Percentiles rank a stretch among this genome's conserved stretches.
These are phyloP conservation scores for Petunia secreta DNA, from an alignment of 257 asterid genomes.

Conservation along the genomic window DNA sequence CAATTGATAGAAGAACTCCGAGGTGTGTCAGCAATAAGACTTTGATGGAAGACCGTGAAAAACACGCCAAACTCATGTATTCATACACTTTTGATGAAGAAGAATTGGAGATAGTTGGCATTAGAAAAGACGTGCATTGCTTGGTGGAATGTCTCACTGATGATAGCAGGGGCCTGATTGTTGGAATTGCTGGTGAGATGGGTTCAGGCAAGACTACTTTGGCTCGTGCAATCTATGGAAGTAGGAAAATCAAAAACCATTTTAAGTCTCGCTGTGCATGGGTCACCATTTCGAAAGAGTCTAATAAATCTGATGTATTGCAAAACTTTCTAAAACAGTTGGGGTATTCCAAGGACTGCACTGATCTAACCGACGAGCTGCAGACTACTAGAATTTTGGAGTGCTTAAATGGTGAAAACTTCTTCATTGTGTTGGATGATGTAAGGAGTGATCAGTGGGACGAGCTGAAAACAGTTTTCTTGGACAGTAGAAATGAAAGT, in stretches of 20 bases:
- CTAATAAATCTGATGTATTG: constrained; percentile 22
- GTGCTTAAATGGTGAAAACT: constrained; percentile 26
- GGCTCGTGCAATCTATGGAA: constrained; percentile 36
- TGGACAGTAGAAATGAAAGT: constrained; percentile 21
- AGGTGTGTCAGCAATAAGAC: too few species aligned
- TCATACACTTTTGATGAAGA: constrained; percentile 30
- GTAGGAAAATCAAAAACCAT: constrained; percentile 13
- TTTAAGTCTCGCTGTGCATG: constrained; percentile 34
- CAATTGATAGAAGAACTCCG: too few species aligned
- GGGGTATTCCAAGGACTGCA: constrained; percentile 27
- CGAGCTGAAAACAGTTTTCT: constrained; percentile 27
- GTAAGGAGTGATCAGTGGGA: constrained; percentile 30
- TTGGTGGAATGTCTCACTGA: constrained; percentile 11
- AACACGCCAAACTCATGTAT: constrained; percentile 18
- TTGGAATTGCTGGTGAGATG: constrained; percentile 36
- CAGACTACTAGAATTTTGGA: constrained; percentile 7
- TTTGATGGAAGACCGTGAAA: not conserved
- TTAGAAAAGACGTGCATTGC: not conserved
- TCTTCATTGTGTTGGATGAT: constrained; percentile 41
- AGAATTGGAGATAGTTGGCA: constrained; percentile 27
- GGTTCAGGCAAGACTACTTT: constrained; percentile 50
- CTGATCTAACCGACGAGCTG: not conserved
- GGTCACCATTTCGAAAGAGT: constrained; percentile 30
- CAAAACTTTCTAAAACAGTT: constrained; percentile 37
- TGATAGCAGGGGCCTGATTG: not conserved